These are phyloP conservation scores for Trichosporon inkin DNA, from an alignment of 1,284 basidiomycete species.

Conservation along the genomic window DNA sequence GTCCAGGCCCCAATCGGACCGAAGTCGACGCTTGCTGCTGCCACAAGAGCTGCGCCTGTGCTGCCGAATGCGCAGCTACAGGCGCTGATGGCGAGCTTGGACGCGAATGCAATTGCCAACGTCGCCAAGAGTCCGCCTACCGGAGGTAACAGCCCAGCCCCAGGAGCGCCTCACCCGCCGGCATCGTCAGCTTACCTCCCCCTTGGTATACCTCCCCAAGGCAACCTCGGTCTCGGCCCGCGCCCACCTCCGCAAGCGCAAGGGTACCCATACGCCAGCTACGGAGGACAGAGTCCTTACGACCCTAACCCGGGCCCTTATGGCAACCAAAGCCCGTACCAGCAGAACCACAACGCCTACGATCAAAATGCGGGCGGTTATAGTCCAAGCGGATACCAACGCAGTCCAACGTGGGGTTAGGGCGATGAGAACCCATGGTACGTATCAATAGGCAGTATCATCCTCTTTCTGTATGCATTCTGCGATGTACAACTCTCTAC, in stretches of 20 bases:
- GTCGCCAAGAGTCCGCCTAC: not conserved
- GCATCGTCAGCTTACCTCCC: no score
- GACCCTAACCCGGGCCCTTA: not conserved
- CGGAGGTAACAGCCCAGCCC: not conserved
- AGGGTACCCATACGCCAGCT: not conserved
- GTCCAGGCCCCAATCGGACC: not conserved
- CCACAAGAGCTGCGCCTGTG: conserved; percentile 19
- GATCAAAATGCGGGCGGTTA: not conserved
- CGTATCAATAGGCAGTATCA: no score
- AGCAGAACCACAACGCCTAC: not conserved
- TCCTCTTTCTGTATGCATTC: no score
- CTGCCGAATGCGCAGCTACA: conserved; percentile 42
- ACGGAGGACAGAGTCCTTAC: not conserved
- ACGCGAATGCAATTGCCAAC: conserved; percentile 28
- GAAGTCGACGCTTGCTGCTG: not conserved
- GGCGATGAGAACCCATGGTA: no score
- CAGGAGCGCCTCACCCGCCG: no score
- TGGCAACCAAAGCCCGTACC: not conserved
- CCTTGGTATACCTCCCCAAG: no score
- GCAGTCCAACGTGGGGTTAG: no score
- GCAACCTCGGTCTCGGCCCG: no score
- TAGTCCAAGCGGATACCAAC: no score
- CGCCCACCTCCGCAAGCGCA: not conserved
- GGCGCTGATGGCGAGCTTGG: conserved; percentile 41
- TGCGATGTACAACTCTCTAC: not conserved